Base-by-base conservation (phyloP, 495 filamentous ascomycete genomes). In the Penicillium robsamsonii region DNA sequence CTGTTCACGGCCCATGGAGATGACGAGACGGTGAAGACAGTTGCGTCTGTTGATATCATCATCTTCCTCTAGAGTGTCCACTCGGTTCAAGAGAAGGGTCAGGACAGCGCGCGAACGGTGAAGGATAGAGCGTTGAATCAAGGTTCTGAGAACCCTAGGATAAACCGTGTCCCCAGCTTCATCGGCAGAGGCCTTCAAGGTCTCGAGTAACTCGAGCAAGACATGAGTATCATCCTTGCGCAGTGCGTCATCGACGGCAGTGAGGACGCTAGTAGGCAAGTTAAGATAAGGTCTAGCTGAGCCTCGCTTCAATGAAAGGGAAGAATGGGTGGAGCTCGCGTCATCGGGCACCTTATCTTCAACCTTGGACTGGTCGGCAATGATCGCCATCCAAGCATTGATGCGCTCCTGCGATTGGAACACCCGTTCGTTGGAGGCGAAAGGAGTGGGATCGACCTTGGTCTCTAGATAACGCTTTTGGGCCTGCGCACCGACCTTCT, bases 1-100 rank as follows among this genome's bases (percentile, higher is more conserved):
- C 70, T 91, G 90, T 10, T 85, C 82, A 18, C 92, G 83, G 35
- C 92, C 93, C 62, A 96, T 92, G 10, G 88, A 84, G 57, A 97
- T 95, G 43, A 97, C 86, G 9, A 97, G 77, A 15, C 94, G 85
- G 67, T 98, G 94, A 22, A 98, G 83, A 63, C 91, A 92, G 64
- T 96, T 98, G 10, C 93, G 89, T 61, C 87, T 86, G 70, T 97
- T 96, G 59, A 97, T 89, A 70, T 97, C 94, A 63, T 93, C 87
- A 3, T 89, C 84, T 62, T 96, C 91, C 46, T 95, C 85, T 2
- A 97, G 77, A 3, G 81, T 82, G 6, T 82, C 80, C 31, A 92
- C 81, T 17, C 83, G 75, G 5, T 74, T 74, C 7, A 98, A 70
- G 1, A 97, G 79, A 40, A 78, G 76, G n/a, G 79, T 72, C 55